Evolutionary conservation across 352 stramenopile genomes (phyloP).

Genomic region (Globisporangium spiculum): DNA sequence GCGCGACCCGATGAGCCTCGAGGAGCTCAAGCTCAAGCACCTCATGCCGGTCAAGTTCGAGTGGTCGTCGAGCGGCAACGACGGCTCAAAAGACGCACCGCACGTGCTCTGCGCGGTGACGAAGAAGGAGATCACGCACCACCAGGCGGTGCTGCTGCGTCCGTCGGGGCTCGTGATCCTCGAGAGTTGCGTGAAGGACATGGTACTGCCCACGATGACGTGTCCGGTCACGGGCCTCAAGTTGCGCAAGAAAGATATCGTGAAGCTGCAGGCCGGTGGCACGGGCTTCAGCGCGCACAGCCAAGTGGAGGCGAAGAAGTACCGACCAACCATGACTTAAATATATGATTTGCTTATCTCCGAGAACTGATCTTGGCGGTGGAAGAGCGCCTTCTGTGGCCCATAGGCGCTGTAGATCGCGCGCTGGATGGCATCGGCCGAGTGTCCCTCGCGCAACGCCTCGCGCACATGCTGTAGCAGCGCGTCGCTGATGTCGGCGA

Average conservation of each 20-base stretch:
- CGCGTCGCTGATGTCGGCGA: slow-evolving; percentile 49
- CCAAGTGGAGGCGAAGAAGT: slow-evolving; percentile 86
- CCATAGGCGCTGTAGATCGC: slow-evolving; percentile 39
- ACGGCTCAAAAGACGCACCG: slow-evolving; percentile 24
- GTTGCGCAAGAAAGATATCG: slow-evolving; percentile 84
- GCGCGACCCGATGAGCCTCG: slow-evolving; percentile 78
- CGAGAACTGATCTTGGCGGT: slow-evolving; percentile 38
- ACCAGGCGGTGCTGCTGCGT: slow-evolving; percentile 68
- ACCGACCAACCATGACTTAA: slow-evolving; percentile 81
- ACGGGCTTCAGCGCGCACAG: slow-evolving; percentile 85
- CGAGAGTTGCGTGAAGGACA: slow-evolving; percentile 77
- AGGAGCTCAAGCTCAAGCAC: slow-evolving; percentile 85
- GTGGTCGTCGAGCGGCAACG: slow-evolving; percentile 35
- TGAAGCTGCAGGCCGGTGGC: slow-evolving; percentile 70
- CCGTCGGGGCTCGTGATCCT: slow-evolving; percentile 81
- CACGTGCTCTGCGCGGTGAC: slow-evolving; percentile 73
- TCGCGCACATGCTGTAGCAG: slow-evolving; percentile 52
- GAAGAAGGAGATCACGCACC: slow-evolving; percentile 84
- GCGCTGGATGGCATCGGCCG: slow-evolving; percentile 32
- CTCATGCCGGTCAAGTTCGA: slow-evolving; percentile 86
- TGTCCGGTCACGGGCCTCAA: slow-evolving; percentile 82
- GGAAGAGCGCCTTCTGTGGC: slow-evolving; percentile 37
- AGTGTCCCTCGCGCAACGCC: slow-evolving; percentile 33
- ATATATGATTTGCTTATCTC: slow-evolving; percentile 44
- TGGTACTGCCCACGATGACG: slow-evolving; percentile 84